A percentile compares a stretch with the other conserved stretches of the same genome.
phyloP scores from a whole-genome alignment of 495 filamentous ascomycete species.

The Pyronema domesticum region DNA sequence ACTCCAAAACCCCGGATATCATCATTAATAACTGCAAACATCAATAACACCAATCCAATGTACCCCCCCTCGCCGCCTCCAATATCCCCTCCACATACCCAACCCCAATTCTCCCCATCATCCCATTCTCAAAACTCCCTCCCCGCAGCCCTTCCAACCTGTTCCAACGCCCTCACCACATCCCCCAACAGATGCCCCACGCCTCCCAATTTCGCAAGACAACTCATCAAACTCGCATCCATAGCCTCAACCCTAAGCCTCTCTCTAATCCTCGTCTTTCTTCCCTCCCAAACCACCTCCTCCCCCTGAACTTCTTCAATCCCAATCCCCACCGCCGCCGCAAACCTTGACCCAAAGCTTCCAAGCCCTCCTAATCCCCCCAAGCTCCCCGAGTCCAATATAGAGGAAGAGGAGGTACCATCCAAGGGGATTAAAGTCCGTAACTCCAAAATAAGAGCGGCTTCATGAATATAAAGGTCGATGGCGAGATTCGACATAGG shows the following conservation, averaged over 20 bases:
- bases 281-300: too few relatives aligned
- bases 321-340: constrained; percentile 22
- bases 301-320: constrained; percentile 45
- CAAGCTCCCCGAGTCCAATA: too few relatives aligned
- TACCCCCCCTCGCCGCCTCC: too few relatives aligned
- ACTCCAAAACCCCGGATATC: too few relatives aligned
- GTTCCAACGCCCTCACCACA: constrained; percentile 51
- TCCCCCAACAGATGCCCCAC: constrained; percentile 54
- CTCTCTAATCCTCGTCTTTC: constrained; percentile 42
- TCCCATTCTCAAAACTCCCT: too few relatives aligned
- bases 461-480: constrained; percentile 60
- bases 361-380: not conserved
- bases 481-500: constrained; percentile 39
- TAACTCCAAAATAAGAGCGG: constrained; percentile 56
- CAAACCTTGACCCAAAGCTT: constrained; percentile 10
- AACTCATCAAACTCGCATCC: constrained; percentile 73
- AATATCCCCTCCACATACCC: too few relatives aligned
- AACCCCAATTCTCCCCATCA: too few relatives aligned
- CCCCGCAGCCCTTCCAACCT: constrained; percentile 51
- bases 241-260: constrained; percentile 82
- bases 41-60: too few relatives aligned
- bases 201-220: constrained; percentile 71
- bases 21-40: too few relatives aligned
- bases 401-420: constrained; percentile 35
- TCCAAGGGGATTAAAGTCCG: constrained; percentile 41